Base-by-base conservation (phyloP, 805 yeast species). In the Lachancea thermotolerans region DNA sequence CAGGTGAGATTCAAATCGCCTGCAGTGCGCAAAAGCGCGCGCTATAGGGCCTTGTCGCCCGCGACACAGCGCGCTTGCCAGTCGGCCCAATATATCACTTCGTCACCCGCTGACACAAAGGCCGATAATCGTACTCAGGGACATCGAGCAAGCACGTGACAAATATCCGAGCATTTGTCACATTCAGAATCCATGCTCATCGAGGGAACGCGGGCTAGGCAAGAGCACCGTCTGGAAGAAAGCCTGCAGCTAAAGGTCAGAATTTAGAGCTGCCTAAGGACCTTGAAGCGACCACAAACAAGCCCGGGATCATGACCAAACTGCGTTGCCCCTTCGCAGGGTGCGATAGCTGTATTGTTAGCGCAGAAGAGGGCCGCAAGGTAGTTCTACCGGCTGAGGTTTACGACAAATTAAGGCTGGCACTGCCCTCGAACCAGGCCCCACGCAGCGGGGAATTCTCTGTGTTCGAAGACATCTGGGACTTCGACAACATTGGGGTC, bases 401-500 rank as follows among this genome's bases (percentile, higher is more conserved):
- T 2, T 42, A 49, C 33, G 54, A 54, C 1, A 29, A 42, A 5
- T 54, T 55, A 35, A 52, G 56, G 17, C 17, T 63, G n/a, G 53
- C 58, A 58, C 52, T 53, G 21, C 41, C 34, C 16, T 42, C 34
- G 14, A 34, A 14, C n/a, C 28, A 42, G 10, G 21, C 35, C 2
- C 42, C 42, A 1, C 15, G 39, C 3, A 39, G 37, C 9, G 52
- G 44, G 8, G 41, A 47, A 7, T 81, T 78, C 55, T 67, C 71
- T 36, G 55, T 66, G 27, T 66, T 82, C 1, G 55, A 64, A 2
- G 86, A 82, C 54, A 78, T 81, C 43, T 85, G 93, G 93, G 85
- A 78, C 50, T 85, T 85, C 54, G 90, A 85, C 50, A 85, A 85
- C 55, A 75, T 85, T 38, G 90, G 88, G 1, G 91, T 85, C 2